Percentiles rank a stretch among this genome's conserved stretches.
These are phyloP conservation scores for Penicillium decumbens DNA, from an alignment of 2,329 filamentous ascomycete species.

Conservation along the genomic window DNA sequence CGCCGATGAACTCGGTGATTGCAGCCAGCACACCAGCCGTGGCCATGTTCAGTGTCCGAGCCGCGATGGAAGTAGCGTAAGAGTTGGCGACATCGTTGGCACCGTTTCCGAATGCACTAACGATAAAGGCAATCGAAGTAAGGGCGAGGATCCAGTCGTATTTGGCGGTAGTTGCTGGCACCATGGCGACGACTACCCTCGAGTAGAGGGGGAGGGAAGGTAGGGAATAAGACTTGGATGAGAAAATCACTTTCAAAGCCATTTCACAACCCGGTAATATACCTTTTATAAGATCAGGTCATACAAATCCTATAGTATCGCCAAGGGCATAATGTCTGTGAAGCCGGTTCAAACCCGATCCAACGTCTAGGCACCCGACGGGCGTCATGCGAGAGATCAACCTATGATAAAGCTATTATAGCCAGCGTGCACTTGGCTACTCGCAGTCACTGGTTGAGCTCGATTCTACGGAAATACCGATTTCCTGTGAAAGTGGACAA, in stretches of 20 bases:
- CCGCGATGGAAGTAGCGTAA: conserved; percentile 52
- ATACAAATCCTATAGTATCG: neutral
- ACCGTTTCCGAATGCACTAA: conserved; percentile 29
- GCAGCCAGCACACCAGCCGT: conserved; percentile 49
- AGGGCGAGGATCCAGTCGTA: conserved; percentile 31
- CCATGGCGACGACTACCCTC: conserved; percentile 14
- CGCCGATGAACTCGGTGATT: conserved; percentile 50
- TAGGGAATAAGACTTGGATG: neutral
- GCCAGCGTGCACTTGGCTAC: neutral
- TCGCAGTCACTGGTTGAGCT: neutral
- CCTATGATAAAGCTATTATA: neutral
- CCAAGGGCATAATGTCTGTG: neutral
- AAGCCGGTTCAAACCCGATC: neutral
- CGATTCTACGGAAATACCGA: neutral
- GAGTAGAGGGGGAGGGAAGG: neutral
- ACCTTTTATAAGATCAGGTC: neutral
- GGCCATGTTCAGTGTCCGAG: conserved; percentile 50
- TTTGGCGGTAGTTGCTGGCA: conserved; percentile 21
- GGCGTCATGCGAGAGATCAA: neutral
- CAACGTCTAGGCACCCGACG: neutral
- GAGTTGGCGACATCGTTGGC: conserved; percentile 52
- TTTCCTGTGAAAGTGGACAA: neutral
- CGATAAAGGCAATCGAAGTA: conserved; percentile 27
- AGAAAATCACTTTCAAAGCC: neutral
- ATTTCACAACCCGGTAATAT: too few relatives aligned